Conservation (phyloP, 169 alveolate genomes). For the Cryptosporidium andersoni region DNA sequence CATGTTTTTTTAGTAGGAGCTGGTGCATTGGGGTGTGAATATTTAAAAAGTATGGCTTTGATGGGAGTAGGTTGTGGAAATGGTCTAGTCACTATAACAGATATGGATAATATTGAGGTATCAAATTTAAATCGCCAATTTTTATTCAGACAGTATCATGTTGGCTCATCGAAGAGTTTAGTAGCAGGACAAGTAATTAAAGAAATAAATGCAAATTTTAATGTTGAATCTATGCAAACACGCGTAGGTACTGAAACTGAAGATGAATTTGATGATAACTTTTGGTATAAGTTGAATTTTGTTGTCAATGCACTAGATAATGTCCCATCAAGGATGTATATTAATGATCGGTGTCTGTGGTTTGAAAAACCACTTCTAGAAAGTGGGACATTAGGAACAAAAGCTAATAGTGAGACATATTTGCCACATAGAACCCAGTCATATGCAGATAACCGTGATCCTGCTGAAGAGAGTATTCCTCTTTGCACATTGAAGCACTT, state of each 20-base stretch:
- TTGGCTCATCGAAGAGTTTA: slow-evolving; percentile 77
- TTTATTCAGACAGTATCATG: slow-evolving; percentile 90
- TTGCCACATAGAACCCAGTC: slow-evolving; percentile 96
- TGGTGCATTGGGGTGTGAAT: slow-evolving; percentile 99
- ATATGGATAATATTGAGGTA: slow-evolving; percentile 96
- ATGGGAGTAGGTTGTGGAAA: slow-evolving; percentile 92
- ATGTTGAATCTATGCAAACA: slow-evolving; percentile 82
- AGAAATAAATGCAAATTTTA: slow-evolving; percentile 86
- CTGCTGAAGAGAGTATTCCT: slow-evolving; percentile 97
- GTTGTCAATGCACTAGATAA: slow-evolving; percentile 98
- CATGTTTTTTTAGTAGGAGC: slow-evolving; percentile 93
- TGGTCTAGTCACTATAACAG: slow-evolving; percentile 93
- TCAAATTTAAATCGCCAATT: slow-evolving; percentile 97
- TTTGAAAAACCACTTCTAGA: slow-evolving; percentile 96
- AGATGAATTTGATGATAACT: slow-evolving; percentile 93
- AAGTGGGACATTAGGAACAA: slow-evolving; percentile 99
- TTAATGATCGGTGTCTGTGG: slow-evolving; percentile 97
- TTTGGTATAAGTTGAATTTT: slow-evolving; percentile 94
- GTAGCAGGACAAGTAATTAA: slow-evolving; percentile 87
- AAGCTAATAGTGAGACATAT: slow-evolving; percentile 94
- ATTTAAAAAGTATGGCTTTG: slow-evolving; percentile 94
- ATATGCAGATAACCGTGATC: slow-evolving; percentile 97
- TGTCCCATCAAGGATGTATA: slow-evolving; percentile 94
- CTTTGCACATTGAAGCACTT: slow-evolving; percentile 94
- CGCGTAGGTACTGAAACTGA: slow-evolving; percentile 96